phyloP scores from a whole-genome alignment of 2,329 filamentous ascomycete genomes.

The Calonectria fujianensis region DNA sequence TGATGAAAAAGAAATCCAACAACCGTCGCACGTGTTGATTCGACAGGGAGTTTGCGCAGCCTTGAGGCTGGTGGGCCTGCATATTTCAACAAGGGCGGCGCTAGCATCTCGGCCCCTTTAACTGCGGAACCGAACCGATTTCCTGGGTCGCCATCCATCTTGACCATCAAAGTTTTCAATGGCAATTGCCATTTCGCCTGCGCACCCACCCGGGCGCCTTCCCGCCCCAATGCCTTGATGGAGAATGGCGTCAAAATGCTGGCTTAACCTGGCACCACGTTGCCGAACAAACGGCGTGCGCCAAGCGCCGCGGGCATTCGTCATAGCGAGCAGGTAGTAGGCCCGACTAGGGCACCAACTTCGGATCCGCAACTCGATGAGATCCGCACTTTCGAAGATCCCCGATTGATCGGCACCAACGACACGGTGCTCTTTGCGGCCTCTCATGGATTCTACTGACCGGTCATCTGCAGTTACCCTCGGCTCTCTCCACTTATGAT shows the following conservation, averaged over 20 bases:
- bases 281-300: slow-evolving; percentile 18
- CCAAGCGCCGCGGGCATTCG: neutral
- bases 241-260: neutral
- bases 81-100: neutral
- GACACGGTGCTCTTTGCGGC: neutral
- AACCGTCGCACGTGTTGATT: neutral
- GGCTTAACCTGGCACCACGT: neutral
- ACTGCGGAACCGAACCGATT: slow-evolving; percentile 18
- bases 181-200: slow-evolving; percentile 14
- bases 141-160: neutral
- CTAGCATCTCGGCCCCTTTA: slow-evolving; percentile 16
- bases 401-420: slow-evolving; percentile 18
- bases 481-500: slow-evolving; percentile 4
- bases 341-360: slow-evolving; percentile 16
- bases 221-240: neutral
- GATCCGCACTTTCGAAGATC: slow-evolving; percentile 21
- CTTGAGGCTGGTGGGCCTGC: neutral
- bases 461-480: slow-evolving; percentile 10
- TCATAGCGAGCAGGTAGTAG: neutral
- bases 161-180: neutral
- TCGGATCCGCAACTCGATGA: slow-evolving; percentile 10
- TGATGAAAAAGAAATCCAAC: neutral
- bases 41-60: neutral
- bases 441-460: neutral
- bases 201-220: slow-evolving; percentile 1